phyloP scores from a whole-genome alignment of 371 early-diverging fungal species.

The Saksenaea vasiformis region DNA sequence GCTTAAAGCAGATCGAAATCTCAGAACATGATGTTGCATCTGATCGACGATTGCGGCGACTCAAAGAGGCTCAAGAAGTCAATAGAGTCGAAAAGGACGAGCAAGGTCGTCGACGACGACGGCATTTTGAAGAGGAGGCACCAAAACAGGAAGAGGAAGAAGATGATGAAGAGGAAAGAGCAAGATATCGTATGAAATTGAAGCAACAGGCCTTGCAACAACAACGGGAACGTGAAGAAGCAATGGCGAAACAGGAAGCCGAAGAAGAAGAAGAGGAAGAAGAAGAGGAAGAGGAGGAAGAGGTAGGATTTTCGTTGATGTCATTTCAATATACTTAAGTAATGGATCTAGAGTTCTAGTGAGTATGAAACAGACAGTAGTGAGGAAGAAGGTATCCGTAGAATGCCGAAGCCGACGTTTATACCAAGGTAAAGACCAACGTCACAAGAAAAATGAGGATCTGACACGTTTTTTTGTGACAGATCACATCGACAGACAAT shows the following conservation, averaged over 20 bases:
- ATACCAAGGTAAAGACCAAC: slow-evolving; percentile 69
- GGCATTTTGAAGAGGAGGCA: slow-evolving; percentile 29
- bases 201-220: slow-evolving; percentile 42
- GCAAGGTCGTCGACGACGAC: slow-evolving; percentile 43
- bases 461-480: slow-evolving; percentile 1
- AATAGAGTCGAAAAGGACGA: slow-evolving; percentile 16
- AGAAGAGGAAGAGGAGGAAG: slow-evolving; percentile 36
- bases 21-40: slow-evolving; percentile 43
- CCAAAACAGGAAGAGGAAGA: slow-evolving; percentile 26
- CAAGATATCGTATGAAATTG: slow-evolving; percentile 43
- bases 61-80: slow-evolving; percentile 40
- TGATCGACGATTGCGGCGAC: slow-evolving; percentile 48
- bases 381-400: slow-evolving; percentile 50
- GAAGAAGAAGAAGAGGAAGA: slow-evolving; percentile 29
- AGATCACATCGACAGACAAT: slow-evolving; percentile 72
- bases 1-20: slow-evolving; percentile 42
- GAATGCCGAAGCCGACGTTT: slow-evolving; percentile 80
- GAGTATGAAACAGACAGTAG: slow-evolving; percentile 68
- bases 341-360: slow-evolving; percentile 43
- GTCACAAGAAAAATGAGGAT: background rate
- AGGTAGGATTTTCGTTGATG: slow-evolving; percentile 23
- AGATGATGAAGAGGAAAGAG: slow-evolving; percentile 42
- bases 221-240: slow-evolving; percentile 23
- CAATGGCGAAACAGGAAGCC: slow-evolving; percentile 20
- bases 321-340: background rate